Evolutionary conservation across 345 rosid species (phyloP).

Genomic region (Arabis hirsuta): DNA sequence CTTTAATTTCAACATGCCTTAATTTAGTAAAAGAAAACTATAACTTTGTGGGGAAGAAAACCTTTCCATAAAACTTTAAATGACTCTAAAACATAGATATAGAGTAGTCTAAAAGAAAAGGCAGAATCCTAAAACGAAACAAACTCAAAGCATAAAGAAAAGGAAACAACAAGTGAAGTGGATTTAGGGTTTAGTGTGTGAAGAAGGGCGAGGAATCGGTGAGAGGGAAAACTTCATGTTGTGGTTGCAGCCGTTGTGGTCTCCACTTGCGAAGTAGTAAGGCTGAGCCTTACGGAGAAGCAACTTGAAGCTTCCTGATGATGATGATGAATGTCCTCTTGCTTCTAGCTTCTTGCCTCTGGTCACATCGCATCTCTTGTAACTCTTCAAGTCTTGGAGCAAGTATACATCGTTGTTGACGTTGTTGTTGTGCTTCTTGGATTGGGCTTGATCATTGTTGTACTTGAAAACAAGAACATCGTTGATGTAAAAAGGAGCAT

Average conservation of each 20-base stretch:
- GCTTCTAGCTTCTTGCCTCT: conserved; percentile 13
- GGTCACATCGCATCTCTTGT: conserved; percentile 21
- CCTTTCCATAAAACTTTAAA: not conserved
- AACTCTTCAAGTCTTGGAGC: conserved; percentile 12
- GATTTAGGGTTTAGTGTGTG: conserved; percentile 3
- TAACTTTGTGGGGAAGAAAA: not conserved
- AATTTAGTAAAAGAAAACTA: not conserved
- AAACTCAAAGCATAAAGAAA: not conserved
- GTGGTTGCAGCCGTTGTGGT: conserved; percentile 19
- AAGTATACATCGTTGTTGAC: conserved; percentile 26
- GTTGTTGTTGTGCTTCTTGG: not conserved
- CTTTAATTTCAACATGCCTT: not conserved
- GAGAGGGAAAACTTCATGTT: conserved; percentile 29
- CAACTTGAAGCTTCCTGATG: conserved; percentile 16
- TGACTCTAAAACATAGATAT: not conserved
- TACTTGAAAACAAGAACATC: conserved; percentile 18
- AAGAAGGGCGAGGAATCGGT: not conserved
- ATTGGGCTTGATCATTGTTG: not conserved
- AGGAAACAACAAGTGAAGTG: not conserved
- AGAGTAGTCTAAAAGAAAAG: not conserved
- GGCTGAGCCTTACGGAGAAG: conserved; percentile 26
- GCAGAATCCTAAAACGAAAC: not conserved
- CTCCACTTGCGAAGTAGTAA: conserved; percentile 18
- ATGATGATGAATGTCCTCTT: not conserved
- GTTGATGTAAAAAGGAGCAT: conserved; percentile 5